Evolutionary conservation across 2,329 filamentous ascomycete genomes (phyloP).

Genomic region (Drechmeria coniospora): DNA sequence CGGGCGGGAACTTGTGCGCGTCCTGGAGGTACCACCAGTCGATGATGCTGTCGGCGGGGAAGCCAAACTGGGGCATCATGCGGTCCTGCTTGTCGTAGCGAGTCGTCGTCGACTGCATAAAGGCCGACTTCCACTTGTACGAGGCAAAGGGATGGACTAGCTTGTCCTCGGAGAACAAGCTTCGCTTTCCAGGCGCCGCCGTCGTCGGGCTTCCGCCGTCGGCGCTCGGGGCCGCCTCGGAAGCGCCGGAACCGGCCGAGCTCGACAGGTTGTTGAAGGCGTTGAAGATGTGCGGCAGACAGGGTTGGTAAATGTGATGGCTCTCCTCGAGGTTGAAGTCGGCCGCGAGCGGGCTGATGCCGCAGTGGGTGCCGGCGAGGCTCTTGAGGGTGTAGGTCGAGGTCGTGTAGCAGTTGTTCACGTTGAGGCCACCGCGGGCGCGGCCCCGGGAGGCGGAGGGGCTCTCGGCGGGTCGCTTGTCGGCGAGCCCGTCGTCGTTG

Average conservation of each 20-base stretch:
- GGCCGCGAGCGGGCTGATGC: conserved; percentile 22
- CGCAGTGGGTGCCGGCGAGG: conserved; percentile 23
- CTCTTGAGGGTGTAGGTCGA: conserved; percentile 29
- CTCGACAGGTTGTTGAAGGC: conserved; percentile 12
- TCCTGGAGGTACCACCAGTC: conserved; percentile 15
- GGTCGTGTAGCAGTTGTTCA: conserved; percentile 22
- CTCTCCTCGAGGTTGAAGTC: conserved; percentile 26
- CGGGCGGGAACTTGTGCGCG: conserved; percentile 12
- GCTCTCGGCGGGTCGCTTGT: too few species aligned
- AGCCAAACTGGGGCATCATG: conserved; percentile 15
- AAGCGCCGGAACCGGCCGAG: too few species aligned
- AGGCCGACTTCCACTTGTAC: conserved; percentile 15
- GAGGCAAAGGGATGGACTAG: conserved; percentile 10
- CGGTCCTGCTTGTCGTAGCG: conserved; percentile 16
- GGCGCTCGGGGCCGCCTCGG: too few species aligned
- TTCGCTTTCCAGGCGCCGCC: conserved; percentile 5
- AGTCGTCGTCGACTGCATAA: conserved; percentile 16
- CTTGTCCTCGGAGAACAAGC: too few species aligned
- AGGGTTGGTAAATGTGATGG: conserved; percentile 28
- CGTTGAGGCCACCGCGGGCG: conserved; percentile 20
- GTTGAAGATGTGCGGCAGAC: conserved; percentile 21
- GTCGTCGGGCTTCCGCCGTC: too few species aligned
- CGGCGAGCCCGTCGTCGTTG: conserved; percentile 18
- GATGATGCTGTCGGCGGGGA: conserved; percentile 10
- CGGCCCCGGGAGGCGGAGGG: too few species aligned